Evolutionary conservation across 108 stramenopile species (phyloP), one percentile per base, ranked within the genome.

Genomic region (Skeletonema costatum): DNA sequence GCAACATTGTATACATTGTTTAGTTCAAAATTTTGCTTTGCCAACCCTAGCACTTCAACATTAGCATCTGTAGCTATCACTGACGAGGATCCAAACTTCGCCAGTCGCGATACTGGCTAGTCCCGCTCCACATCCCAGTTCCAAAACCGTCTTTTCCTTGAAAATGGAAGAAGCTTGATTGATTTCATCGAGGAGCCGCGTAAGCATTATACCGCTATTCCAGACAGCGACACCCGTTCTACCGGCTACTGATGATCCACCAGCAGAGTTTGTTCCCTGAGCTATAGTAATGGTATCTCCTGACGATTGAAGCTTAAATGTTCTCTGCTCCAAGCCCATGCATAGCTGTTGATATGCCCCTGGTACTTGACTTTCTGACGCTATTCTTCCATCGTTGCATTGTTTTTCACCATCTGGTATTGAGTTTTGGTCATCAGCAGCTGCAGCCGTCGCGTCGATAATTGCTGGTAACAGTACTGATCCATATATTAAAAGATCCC

Each of bases 331-430:
- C 30, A 89, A 61, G 36, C 50, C 68, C 88, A 92, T 89, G 50
- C 91, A 92, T 13, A 71, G 21, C 33, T 89, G 83, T 64, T 86
- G 84, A 61, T 92, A 92, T 14, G 91, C 91, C 42, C 91, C 91
- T 5, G 91, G 88, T n/a, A 92, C 77, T 32, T 83, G 78, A 44
- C 38, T 67, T 75, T 89, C 91, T 42, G 31, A 17, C 30, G 73
- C 62, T 14, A 88, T 66, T 13, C 53, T 53, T 32, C 87, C 87
- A 50, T 76, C 70, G 32, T 63, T 38, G 46, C 81, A 82, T 32
- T 76, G 65, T 13, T n/a, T 32, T 63, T 56, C 53, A 2, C 53
- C 53, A 56, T 56, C 53, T 17, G 9, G 25, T 56, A 25, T 29
- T n/a, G 53, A 21, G 19, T 3, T 7, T 56, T 56, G 53, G 9